A percentile compares a stretch with the other conserved stretches of the same genome.
Conservation (phyloP, 306 rosid genomes). For the Oxytropis ochrocephala region DNA sequence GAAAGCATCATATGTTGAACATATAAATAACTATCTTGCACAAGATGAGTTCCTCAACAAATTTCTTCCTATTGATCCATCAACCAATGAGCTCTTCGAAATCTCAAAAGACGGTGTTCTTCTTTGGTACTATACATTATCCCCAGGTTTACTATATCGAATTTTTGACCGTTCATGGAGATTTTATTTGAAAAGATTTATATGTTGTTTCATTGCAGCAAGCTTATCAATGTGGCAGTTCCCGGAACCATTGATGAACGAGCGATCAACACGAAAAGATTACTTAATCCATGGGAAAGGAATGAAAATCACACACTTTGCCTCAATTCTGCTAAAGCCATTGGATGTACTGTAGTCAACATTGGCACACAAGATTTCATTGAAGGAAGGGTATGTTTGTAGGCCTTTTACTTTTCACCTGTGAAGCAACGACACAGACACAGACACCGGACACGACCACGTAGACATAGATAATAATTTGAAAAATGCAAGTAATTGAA, state of each 20-base stretch:
- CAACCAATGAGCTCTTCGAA: conserved; percentile 85
- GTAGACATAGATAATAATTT: too few species aligned
- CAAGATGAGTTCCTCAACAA: conserved; percentile 69
- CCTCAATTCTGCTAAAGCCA: conserved; percentile 98
- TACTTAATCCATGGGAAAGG: conserved; percentile 98
- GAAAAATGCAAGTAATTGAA: too few species aligned
- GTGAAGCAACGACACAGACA: too few species aligned
- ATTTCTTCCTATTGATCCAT: conserved; percentile 83
- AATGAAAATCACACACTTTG: conserved; percentile 96
- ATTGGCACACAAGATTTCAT: conserved; percentile 96
- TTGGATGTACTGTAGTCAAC: conserved; percentile 95
- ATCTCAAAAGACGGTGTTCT: conserved; percentile 90
- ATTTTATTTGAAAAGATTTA: neutral
- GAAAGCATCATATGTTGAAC: conserved; percentile 90
- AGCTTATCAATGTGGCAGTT: conserved; percentile 94
- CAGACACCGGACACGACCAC: too few species aligned
- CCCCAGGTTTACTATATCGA: neutral
- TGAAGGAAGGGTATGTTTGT: conserved; percentile 87
- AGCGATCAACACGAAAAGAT: conserved; percentile 77
- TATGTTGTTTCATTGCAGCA: conserved; percentile 54
- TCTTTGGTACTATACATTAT: conserved; percentile 51
- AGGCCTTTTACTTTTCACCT: conserved; percentile 14
- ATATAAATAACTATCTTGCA: conserved; percentile 82
- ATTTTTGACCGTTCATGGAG: neutral
- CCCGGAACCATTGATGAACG: conserved; percentile 94